phyloP scores from a whole-genome alignment of 2,329 filamentous ascomycete species.

The Clonostachys chloroleuca region DNA sequence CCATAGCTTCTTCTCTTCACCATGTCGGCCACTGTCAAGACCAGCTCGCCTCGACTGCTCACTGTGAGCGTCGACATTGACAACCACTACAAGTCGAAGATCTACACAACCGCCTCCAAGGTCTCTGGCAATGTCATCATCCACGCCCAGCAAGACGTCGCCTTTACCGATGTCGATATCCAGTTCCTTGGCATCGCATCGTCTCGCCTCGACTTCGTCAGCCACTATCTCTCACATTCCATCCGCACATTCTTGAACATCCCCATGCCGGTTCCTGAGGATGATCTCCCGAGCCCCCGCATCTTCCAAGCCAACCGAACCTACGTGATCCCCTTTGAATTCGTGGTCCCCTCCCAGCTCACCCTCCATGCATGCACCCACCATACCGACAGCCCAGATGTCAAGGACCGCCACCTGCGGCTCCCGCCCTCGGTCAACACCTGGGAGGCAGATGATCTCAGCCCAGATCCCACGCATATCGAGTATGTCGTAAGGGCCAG shows the following conservation, averaged over 20 bases:
- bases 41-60: not conserved
- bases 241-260: constrained; percentile 52
- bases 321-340: constrained; percentile 52
- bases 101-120: constrained; percentile 50
- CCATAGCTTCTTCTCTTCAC: not conserved
- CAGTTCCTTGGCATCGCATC: constrained; percentile 44
- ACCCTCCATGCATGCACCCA: constrained; percentile 55
- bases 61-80: constrained; percentile 34
- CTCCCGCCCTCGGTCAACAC: constrained; percentile 47
- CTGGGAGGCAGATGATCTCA: constrained; percentile 50
- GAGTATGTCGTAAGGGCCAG: constrained; percentile 49
- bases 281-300: constrained; percentile 38
- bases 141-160: constrained; percentile 34
- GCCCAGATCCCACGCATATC: constrained; percentile 48
- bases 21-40: constrained; percentile 30
- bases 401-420: constrained; percentile 46
- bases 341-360: constrained; percentile 53
- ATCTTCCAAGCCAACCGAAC: constrained; percentile 40
- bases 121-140: constrained; percentile 45
- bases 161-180: constrained; percentile 48
- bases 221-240: constrained; percentile 38
- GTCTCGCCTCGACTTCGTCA: constrained; percentile 46
- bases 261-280: constrained; percentile 43
- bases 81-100: constrained; percentile 48
- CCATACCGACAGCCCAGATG: constrained; percentile 31